Evolutionary conservation across 2,329 filamentous ascomycete genomes (phyloP), one percentile per base, ranked within the genome.

Genomic region (Penicillium oxalicum): DNA sequence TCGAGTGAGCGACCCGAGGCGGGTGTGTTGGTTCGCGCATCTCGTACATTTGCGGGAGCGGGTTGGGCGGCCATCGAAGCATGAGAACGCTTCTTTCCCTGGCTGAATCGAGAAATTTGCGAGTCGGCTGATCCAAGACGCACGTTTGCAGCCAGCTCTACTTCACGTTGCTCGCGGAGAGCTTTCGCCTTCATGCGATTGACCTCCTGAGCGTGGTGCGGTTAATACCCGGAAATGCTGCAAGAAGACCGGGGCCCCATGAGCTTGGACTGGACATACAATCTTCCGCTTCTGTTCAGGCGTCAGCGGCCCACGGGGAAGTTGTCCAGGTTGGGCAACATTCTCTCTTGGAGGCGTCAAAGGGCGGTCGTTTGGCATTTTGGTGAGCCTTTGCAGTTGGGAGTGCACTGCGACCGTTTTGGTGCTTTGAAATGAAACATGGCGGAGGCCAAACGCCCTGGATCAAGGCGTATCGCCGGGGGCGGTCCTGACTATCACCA

Each of bases 161-260:
- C 82, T 61, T 90, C 83, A 50, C 80, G 79, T 61, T 86, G 83
- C 57, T 88, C 82, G 49, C 87, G 86, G 13, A 91, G 76, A 2
- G 90, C 91, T 77, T 96, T 97, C 47, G 93, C 88, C 70, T 84
- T 87, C 28, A 96, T 79, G 18, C 91, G 82, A 60, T 84, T 91
- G 67, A 91, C 83, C 81, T 96, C 91, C 87, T 93, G 50, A 13
- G 8, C 47, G n/a, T 2, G 11, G 25, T 26, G 27, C 28, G 4
- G n/a, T 43, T 26, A 43, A 18, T 12, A 6, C 13, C 12, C 27
- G 8, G 27, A 32, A 18, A 18, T 18, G 18, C 18, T 18, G 18
- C 18, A 18, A 18, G 18, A 18, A 18, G 18, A 18, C 18, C 18
- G 18, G 18, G 18, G 18, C 8, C 7, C 29, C 29, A 5, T 7